A percentile compares a stretch with the other conserved stretches of the same genome.
Evolutionary conservation across 2,329 filamentous ascomycete genomes (phyloP).

Genomic region (Cladosporium cucumerinum): DNA sequence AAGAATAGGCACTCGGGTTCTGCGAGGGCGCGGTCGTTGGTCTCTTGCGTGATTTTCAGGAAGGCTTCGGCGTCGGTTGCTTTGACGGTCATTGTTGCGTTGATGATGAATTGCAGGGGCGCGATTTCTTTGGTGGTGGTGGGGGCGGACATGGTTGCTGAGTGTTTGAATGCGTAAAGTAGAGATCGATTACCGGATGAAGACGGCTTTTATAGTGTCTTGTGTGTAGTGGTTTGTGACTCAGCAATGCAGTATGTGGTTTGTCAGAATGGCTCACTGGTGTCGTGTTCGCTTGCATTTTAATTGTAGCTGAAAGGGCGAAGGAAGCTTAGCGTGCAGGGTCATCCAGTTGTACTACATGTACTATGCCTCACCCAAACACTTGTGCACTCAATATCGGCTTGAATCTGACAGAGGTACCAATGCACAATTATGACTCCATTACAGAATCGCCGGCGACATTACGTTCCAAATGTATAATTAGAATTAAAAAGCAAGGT

Average conservation of each 20-base stretch:
- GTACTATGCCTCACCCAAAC: background rate
- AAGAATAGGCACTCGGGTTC: slow-evolving; percentile 21
- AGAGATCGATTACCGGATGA: background rate
- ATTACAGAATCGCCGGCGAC: background rate
- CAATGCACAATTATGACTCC: background rate
- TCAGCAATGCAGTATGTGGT: background rate
- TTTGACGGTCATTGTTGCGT: slow-evolving; percentile 20
- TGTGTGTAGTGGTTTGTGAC: background rate
- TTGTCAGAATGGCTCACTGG: background rate
- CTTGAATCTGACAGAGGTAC: background rate
- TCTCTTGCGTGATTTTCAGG: slow-evolving; percentile 19
- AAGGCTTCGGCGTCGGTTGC: slow-evolving; percentile 17
- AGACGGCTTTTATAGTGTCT: background rate
- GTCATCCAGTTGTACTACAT: background rate
- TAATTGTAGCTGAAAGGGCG: background rate
- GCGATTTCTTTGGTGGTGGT: background rate
- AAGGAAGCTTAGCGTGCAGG: background rate
- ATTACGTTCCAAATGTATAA: background rate
- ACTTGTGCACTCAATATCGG: background rate
- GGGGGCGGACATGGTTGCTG: background rate
- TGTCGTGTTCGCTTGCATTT: background rate
- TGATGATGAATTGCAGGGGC: slow-evolving; percentile 17
- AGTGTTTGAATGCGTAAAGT: background rate
- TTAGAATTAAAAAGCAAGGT: background rate
- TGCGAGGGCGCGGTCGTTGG: slow-evolving; percentile 17